phyloP scores from a whole-genome alignment of 2,329 filamentous ascomycete genomes.

The Ampelomyces quisqualis region DNA sequence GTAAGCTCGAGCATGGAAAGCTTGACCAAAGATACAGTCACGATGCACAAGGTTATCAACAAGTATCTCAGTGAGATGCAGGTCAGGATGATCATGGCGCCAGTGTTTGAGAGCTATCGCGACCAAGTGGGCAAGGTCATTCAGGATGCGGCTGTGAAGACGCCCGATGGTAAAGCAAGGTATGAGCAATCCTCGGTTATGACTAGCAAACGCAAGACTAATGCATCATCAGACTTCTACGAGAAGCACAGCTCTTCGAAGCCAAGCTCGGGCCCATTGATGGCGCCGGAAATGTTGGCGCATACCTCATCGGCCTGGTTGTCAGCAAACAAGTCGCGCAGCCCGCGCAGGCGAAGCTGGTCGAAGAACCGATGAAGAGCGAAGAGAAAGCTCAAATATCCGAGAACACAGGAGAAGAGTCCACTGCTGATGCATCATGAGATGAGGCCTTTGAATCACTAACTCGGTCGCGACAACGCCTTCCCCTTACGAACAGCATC shows the following conservation, averaged over 20 bases:
- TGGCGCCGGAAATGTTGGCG: conserved; percentile 72
- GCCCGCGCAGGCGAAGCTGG: conserved; percentile 6
- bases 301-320: conserved; percentile 66
- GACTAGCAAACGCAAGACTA: conserved; percentile 1
- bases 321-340: conserved; percentile 54
- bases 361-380: conserved; percentile 6
- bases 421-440: conserved; percentile 3
- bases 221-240: conserved; percentile 62
- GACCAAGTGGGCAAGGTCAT: conserved; percentile 76
- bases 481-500: no score
- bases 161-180: conserved; percentile 69
- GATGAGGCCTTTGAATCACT: neutral
- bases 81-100: conserved; percentile 79
- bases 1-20: conserved; percentile 80
- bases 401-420: conserved; percentile 3
- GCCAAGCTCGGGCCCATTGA: conserved; percentile 73
- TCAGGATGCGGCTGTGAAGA: conserved; percentile 63
- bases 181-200: conserved; percentile 46
- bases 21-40: conserved; percentile 80
- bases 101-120: conserved; percentile 79
- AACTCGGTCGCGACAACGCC: no score
- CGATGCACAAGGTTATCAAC: conserved; percentile 77
- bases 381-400: conserved; percentile 2
- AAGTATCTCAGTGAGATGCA: conserved; percentile 78
- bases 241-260: conserved; percentile 73